phyloP scores from a whole-genome alignment of 805 yeast species.

The Hanseniaspora pseudoguilliermondii region DNA sequence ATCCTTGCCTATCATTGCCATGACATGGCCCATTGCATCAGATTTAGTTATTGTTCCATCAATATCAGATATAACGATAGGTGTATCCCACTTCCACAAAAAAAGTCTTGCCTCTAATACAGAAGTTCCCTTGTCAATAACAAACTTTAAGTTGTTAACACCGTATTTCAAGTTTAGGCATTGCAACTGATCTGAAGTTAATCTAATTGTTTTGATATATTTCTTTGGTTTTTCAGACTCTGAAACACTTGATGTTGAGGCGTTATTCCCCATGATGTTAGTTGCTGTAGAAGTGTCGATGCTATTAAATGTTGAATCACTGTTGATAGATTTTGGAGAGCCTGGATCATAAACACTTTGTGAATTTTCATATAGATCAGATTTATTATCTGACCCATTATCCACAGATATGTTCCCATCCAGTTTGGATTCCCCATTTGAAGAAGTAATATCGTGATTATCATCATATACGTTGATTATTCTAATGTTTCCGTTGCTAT shows the following conservation, averaged over 20 bases:
- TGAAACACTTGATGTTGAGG: slow-evolving; percentile 19
- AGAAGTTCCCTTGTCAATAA: slow-evolving; percentile 74
- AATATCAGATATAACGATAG: slow-evolving; percentile 91
- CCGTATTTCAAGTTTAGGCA: slow-evolving; percentile 65
- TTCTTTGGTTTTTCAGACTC: slow-evolving; percentile 19
- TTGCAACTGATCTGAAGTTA: slow-evolving; percentile 80
- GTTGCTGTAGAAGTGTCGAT: slow-evolving; percentile 15
- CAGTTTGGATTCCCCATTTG: neutral
- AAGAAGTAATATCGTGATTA: neutral
- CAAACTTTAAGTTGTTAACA: slow-evolving; percentile 62
- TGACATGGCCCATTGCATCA: slow-evolving; percentile 91
- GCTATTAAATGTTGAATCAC: slow-evolving; percentile 11
- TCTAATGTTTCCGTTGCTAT: slow-evolving; percentile 54
- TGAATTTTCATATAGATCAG: slow-evolving; percentile 14
- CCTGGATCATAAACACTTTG: slow-evolving; percentile 2
- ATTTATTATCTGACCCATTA: slow-evolving; percentile 14
- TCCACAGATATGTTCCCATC: slow-evolving; percentile 16
- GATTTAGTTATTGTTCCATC: slow-evolving; percentile 97
- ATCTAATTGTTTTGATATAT: slow-evolving; percentile 75
- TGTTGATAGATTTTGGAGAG: slow-evolving; percentile 10
- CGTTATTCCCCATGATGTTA: neutral
- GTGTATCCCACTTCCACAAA: slow-evolving; percentile 72
- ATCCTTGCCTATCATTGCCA: slow-evolving; percentile 86
- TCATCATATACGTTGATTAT: slow-evolving; percentile 29
- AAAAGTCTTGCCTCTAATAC: slow-evolving; percentile 58